Base-by-base conservation (phyloP, 1,284 basidiomycete species). In the Rhodotorula sp. region DNA sequence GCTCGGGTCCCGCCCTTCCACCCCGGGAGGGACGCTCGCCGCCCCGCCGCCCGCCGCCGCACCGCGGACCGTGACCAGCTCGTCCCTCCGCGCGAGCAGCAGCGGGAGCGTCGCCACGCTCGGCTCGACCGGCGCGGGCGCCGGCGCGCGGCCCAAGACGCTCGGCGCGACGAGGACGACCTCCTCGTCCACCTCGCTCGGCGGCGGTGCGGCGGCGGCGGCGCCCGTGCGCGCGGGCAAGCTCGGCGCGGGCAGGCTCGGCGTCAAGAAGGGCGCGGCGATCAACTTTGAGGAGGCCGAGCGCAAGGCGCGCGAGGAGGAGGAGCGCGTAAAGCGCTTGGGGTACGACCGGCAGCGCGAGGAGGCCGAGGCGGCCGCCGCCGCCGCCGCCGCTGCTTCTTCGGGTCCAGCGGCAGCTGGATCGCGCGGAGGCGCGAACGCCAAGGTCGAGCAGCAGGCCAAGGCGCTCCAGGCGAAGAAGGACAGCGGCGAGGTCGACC, bases 251-350 rank as follows among this genome's bases (percentile, higher is more conserved):
- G 63, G 81, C 64, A 84, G 83, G 54, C 86, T 96, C 0, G 94
- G 94, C 32, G 90, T 91, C 80, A 94, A 93, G 81, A 84, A 84
- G 9, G 86, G 84, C 0, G 85, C 88, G 39, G 86, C 89, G 3
- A 89, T 97, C 75, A 89, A 97, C 82, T 97, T 97, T 81, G 94
- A 90, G 59, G 92, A 92, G 78, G 94, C 93, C 0, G 92, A 97
- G 82, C 85, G 89, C 44, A 91, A 91, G 78, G 94, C 94, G 0
- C 80, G 86, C 32, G 93, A 93, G 79, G 94, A 97, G 81, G 92
- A 92, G 51, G 93, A 94, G 82, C 85, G 92, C 68, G 87, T 93
- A 81, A 91, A 91, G 80, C 88, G 94, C 77, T 85, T 96, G 22
- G 94, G 93, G 0, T 95, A 95, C 79, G 92, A 95, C 80, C 87